Percentiles rank a stretch among this genome's conserved stretches.
phyloP scores from a whole-genome alignment of 805 yeast species.

The Yamadazyma phyllophila region DNA sequence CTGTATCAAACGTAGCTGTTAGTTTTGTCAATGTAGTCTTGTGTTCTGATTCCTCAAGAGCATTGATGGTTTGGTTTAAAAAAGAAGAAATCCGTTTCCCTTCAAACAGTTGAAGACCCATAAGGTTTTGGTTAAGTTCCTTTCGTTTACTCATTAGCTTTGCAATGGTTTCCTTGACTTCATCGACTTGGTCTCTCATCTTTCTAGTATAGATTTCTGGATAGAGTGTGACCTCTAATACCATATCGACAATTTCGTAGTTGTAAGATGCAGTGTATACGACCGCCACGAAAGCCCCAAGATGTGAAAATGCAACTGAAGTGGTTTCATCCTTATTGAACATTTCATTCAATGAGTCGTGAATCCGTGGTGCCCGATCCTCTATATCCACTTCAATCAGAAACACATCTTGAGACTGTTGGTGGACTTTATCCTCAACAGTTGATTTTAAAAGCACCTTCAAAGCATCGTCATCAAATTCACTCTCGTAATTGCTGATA shows the following conservation, averaged over 20 bases:
- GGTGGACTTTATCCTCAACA: slow-evolving; percentile 29
- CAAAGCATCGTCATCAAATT: slow-evolving; percentile 7
- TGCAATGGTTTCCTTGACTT: slow-evolving; percentile 19
- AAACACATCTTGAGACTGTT: slow-evolving; percentile 15
- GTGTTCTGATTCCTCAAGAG: slow-evolving; percentile 13
- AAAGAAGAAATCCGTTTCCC: slow-evolving; percentile 35
- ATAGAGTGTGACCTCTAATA: slow-evolving; percentile 29
- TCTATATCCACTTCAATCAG: slow-evolving; percentile 36
- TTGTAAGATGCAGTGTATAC: slow-evolving; percentile 28
- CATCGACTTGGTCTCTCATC: slow-evolving; percentile 19
- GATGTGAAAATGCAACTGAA: slow-evolving; percentile 22
- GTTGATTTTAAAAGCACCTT: slow-evolving; percentile 21
- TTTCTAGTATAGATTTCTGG: slow-evolving; percentile 34
- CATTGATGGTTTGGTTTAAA: slow-evolving; percentile 21
- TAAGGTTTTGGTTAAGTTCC: slow-evolving; percentile 23
- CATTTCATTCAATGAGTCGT: slow-evolving; percentile 32
- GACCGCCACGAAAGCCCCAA: slow-evolving; percentile 32
- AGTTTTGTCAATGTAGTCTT: slow-evolving; percentile 18
- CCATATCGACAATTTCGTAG: slow-evolving; percentile 18
- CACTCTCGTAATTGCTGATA: slow-evolving; percentile 1
- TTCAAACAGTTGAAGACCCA: slow-evolving; percentile 36
- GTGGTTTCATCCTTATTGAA: slow-evolving; percentile 38
- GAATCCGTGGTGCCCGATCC: slow-evolving; percentile 22
- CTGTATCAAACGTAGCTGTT: slow-evolving; percentile 17
- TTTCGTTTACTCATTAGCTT: slow-evolving; percentile 18